Conservation (phyloP, 129 eudicot species). For the Arctium lappa region DNA sequence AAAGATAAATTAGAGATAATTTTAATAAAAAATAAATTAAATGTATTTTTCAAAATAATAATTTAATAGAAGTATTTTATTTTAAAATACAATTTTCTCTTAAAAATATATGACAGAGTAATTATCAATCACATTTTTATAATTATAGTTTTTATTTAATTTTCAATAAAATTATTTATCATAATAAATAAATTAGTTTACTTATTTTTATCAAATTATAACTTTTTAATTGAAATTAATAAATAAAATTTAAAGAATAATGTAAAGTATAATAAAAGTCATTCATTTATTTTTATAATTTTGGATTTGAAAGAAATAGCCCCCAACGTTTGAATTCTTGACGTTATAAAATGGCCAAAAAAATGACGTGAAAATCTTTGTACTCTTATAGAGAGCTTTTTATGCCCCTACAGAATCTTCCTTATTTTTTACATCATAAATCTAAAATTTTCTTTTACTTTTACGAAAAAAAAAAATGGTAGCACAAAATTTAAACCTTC, state of each 20-base stretch:
- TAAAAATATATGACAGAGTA: no score
- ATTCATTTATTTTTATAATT: neutral
- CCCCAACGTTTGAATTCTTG: constrained; percentile 1
- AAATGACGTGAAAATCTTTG: neutral
- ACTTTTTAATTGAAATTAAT: neutral
- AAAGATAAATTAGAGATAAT: no score
- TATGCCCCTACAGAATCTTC: constrained; percentile 13
- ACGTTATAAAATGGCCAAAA: neutral
- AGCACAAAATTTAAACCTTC: neutral
- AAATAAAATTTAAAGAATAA: no score
- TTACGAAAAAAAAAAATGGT: neutral
- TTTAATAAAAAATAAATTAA: no score
- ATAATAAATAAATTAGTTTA: neutral
- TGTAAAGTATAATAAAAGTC: neutral
- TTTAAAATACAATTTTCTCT: neutral
- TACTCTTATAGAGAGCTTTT: neutral
- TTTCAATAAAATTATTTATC: no score
- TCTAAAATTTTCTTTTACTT: neutral
- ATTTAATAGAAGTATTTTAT: no score
- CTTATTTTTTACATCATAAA: neutral
- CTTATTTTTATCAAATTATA: neutral
- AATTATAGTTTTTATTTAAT: no score
- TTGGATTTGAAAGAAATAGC: neutral
- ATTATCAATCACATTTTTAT: neutral
- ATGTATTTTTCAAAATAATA: no score